A percentile compares a stretch with the other conserved stretches of the same genome.
Evolutionary conservation across 192 early-diverging fungal genomes (phyloP).

Genomic region (Coemansia sp.): DNA sequence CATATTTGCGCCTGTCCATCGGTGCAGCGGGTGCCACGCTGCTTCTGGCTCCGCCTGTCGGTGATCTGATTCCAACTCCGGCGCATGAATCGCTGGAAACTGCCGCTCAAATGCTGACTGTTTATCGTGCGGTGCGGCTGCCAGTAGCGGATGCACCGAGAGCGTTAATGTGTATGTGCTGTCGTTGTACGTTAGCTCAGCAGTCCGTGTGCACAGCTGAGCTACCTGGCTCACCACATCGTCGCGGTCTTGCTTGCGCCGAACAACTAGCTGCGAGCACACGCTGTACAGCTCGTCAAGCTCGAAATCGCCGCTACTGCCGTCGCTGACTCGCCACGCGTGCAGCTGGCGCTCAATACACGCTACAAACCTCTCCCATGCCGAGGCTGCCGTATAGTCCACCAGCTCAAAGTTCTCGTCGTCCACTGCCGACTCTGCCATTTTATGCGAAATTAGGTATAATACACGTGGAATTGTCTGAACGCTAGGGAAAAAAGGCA

Average conservation of each 20-base stretch:
- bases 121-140: constrained; percentile 5
- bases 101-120: constrained; percentile 45
- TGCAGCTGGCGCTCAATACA: constrained; percentile 62
- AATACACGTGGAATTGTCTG: neutral
- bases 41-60: constrained; percentile 32
- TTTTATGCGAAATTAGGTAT: constrained; percentile 6
- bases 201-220: constrained; percentile 33
- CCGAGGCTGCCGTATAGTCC: constrained; percentile 71
- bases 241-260: constrained; percentile 27
- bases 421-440: constrained; percentile 36
- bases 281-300: constrained; percentile 31
- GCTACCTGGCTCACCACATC: constrained; percentile 33
- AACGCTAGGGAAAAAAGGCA: neutral
- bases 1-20: constrained; percentile 62
- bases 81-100: constrained; percentile 45
- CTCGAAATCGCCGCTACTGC: constrained; percentile 54
- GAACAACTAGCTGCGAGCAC: constrained; percentile 27
- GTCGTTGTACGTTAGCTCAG: constrained; percentile 30
- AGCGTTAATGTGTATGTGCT: constrained; percentile 31
- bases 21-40: constrained; percentile 63
- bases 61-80: constrained; percentile 49
- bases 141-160: constrained; percentile 39
- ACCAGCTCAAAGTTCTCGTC: constrained; percentile 75
- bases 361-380: constrained; percentile 66
- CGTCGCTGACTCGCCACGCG: constrained; percentile 61